These are phyloP conservation scores for Diphasiastrum complanatum DNA, from an alignment of 83 land plant genomes.

Conservation along the genomic window DNA sequence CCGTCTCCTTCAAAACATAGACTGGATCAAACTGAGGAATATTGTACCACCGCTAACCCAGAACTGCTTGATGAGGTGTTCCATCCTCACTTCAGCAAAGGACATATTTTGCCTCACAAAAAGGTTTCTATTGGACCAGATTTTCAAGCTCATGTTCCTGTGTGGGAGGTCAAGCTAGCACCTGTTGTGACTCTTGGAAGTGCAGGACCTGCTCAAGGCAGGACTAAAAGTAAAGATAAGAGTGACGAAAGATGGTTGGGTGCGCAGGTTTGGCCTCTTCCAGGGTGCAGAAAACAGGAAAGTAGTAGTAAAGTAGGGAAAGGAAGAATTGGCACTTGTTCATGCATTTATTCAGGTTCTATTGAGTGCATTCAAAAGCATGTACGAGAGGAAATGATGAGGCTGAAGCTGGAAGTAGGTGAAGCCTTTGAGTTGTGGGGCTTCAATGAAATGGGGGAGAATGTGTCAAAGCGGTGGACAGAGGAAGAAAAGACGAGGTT, in stretches of 20 bases:
- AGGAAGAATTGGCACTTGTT: constrained; percentile 45
- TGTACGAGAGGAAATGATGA: constrained; percentile 40
- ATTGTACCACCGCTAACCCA: background rate
- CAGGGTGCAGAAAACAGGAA: constrained; percentile 13
- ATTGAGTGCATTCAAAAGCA: constrained; percentile 59
- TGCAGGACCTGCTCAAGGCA: constrained; percentile 1
- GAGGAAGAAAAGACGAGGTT: constrained; percentile 50
- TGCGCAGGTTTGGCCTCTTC: constrained; percentile 42
- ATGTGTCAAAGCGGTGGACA: constrained; percentile 59
- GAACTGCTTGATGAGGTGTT: constrained; percentile 6
- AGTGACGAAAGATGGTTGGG: constrained; percentile 34
- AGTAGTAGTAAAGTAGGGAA: constrained; percentile 30
- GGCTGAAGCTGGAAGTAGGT: constrained; percentile 51
- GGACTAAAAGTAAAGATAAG: constrained; percentile 14
- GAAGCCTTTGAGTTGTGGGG: constrained; percentile 44
- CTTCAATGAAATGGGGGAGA: constrained; percentile 74
- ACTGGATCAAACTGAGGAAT: no score
- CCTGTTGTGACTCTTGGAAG: background rate
- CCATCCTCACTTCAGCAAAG: background rate
- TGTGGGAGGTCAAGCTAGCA: constrained; percentile 33
- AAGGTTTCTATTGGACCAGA: constrained; percentile 44
- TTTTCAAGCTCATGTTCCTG: constrained; percentile 57
- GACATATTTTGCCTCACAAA: constrained; percentile 22
- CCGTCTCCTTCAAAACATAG: no score
- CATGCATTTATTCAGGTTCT: constrained; percentile 49